Conservation (phyloP, 345 rosid species). For the Acer yangbiense region DNA sequence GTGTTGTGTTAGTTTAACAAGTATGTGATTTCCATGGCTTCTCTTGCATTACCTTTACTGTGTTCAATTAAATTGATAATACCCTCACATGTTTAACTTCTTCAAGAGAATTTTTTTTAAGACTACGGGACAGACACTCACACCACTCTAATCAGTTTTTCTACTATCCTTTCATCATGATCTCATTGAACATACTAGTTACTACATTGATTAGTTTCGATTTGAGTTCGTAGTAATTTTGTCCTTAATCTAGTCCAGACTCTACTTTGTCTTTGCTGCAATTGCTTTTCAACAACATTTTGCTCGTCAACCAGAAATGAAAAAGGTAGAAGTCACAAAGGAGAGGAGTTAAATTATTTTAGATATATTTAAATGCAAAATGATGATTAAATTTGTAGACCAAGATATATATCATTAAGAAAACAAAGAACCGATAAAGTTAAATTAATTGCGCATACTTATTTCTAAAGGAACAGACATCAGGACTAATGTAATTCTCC, state of each 20-base stretch:
- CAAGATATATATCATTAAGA: not conserved
- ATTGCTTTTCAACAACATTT: not conserved
- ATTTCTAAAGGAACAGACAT: constrained; percentile 3
- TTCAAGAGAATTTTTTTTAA: not conserved
- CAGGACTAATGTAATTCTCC: not conserved
- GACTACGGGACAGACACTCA: not conserved
- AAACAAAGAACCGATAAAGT: not conserved
- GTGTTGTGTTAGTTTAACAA: no score
- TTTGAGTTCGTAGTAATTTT: not conserved
- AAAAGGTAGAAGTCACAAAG: not conserved
- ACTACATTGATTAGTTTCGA: not conserved
- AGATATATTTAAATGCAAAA: not conserved
- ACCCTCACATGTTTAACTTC: not conserved
- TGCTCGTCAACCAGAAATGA: not conserved
- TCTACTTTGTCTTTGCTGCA: not conserved
- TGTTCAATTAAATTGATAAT: no score
- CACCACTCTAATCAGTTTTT: not conserved
- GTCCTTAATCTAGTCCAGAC: not conserved
- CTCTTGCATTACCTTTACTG: no score
- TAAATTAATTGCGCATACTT: constrained; percentile 6
- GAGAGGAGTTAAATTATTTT: not conserved
- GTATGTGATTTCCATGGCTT: no score
- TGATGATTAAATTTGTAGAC: not conserved
- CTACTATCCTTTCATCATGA: not conserved
- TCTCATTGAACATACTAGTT: not conserved